Conservation (phyloP, 345 rosid species). For the Ricinus communis region DNA sequence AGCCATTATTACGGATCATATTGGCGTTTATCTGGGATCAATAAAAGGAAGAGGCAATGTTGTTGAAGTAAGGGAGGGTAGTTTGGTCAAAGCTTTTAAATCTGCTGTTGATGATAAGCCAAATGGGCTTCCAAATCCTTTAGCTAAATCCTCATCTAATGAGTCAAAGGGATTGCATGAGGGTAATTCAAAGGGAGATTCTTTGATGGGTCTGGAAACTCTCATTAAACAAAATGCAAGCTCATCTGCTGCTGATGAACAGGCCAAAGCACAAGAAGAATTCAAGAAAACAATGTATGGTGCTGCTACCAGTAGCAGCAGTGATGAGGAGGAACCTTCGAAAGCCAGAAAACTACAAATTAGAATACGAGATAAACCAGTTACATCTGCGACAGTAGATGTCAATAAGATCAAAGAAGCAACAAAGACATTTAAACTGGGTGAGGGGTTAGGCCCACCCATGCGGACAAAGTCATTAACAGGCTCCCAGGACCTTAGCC, state of each 20-base stretch:
- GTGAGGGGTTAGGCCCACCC: conserved; percentile 78
- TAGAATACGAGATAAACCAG: conserved; percentile 86
- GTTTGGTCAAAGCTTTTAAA: conserved; percentile 61
- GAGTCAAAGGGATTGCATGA: conserved; percentile 47
- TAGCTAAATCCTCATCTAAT: conserved; percentile 46
- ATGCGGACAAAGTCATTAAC: conserved; percentile 63
- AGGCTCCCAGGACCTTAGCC: conserved; percentile 66
- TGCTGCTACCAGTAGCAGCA: conserved; percentile 84
- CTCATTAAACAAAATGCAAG: conserved; percentile 45
- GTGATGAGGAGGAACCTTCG: conserved; percentile 82
- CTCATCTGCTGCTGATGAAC: conserved; percentile 67
- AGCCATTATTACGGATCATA: conserved; percentile 79
- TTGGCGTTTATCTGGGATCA: conserved; percentile 89
- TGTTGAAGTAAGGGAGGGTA: conserved; percentile 81
- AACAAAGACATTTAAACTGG: conserved; percentile 75
- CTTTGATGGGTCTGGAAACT: conserved; percentile 83
- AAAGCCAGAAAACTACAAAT: conserved; percentile 74
- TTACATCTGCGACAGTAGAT: conserved; percentile 70
- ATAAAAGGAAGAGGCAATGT: conserved; percentile 92
- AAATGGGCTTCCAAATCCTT: conserved; percentile 40
- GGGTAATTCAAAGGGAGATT: conserved; percentile 45
- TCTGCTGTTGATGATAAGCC: conserved; percentile 51
- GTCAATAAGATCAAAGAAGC: conserved; percentile 96
- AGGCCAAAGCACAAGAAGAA: conserved; percentile 95
- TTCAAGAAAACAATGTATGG: conserved; percentile 95